Evolutionary conservation across 305 asterid genomes (phyloP).

Genomic region (Fraxinus baroniana): DNA sequence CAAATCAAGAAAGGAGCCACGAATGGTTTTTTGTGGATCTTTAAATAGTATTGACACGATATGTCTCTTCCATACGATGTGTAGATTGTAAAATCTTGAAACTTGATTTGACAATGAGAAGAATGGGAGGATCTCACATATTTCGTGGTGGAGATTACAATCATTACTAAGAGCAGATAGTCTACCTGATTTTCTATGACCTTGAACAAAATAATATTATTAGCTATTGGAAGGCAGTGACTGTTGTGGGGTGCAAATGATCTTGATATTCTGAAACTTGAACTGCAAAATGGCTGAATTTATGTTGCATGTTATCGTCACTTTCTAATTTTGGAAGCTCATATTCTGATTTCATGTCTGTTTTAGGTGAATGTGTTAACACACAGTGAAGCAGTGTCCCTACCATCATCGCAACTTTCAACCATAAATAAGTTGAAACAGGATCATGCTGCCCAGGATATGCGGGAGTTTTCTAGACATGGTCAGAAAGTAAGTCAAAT

Average conservation of each 20-base stretch:
- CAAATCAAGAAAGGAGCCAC: not conserved
- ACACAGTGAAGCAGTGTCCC: conserved; percentile 28
- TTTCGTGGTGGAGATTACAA: not conserved
- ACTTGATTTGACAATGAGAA: not conserved
- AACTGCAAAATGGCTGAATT: not conserved
- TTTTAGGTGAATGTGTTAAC: conserved; percentile 42
- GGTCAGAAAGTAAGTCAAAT: not conserved
- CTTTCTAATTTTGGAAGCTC: not conserved
- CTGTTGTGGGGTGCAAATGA: not conserved
- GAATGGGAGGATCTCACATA: not conserved
- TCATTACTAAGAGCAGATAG: not conserved
- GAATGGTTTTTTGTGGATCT: not conserved
- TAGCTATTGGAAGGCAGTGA: not conserved
- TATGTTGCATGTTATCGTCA: not conserved
- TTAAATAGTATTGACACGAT: not conserved
- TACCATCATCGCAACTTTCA: not conserved
- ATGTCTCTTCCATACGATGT: not conserved
- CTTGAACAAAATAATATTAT: not conserved
- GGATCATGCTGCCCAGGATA: conserved; percentile 37
- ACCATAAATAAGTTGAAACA: conserved; percentile 18
- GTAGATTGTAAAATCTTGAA: not conserved
- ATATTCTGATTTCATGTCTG: conserved; percentile 8
- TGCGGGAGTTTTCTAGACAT: conserved; percentile 13
- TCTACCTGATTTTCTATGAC: not conserved
- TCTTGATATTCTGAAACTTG: not conserved